Percentiles rank a stretch among this genome's conserved stretches.
Conservation (phyloP, 495 filamentous ascomycete genomes). For the Neurospora hispaniola region DNA sequence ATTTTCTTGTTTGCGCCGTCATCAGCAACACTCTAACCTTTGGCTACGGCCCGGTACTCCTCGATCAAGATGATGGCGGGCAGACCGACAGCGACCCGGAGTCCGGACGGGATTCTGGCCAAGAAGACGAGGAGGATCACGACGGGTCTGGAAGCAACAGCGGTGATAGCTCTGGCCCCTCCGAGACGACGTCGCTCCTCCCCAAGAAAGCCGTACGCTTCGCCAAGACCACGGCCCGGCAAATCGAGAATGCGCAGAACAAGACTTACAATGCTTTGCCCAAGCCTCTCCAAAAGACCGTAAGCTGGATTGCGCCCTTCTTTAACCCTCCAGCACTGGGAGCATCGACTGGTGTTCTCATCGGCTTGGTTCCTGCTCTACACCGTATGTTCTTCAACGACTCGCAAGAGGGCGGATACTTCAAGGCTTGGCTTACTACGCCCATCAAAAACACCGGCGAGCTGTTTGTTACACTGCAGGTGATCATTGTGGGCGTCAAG, state of each 20-base stretch:
- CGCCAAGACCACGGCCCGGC: slow-evolving; percentile 1
- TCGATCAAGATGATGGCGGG: slow-evolving; percentile 30
- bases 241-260: slow-evolving; percentile 17
- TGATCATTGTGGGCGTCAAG: slow-evolving; percentile 64
- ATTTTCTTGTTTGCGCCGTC: slow-evolving; percentile 52
- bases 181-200: slow-evolving; percentile 15
- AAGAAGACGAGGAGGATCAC: slow-evolving; percentile 7
- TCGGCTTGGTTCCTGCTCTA: slow-evolving; percentile 53
- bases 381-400: slow-evolving; percentile 57
- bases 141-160: background rate
- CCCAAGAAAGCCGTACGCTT: slow-evolving; percentile 10
- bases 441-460: slow-evolving; percentile 56
- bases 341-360: slow-evolving; percentile 46
- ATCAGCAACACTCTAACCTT: slow-evolving; percentile 40
- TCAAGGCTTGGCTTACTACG: slow-evolving; percentile 61
- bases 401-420: slow-evolving; percentile 53
- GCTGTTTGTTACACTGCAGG: slow-evolving; percentile 61
- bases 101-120: slow-evolving; percentile 12
- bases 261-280: slow-evolving; percentile 32
- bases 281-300: slow-evolving; percentile 19
- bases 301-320: slow-evolving; percentile 42
- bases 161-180: background rate
- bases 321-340: slow-evolving; percentile 60
- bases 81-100: slow-evolving; percentile 18
- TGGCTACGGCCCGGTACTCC: slow-evolving; percentile 50